Evolutionary conservation across 78 protist species (phyloP).

Genomic region (Kipferlia bialata): DNA sequence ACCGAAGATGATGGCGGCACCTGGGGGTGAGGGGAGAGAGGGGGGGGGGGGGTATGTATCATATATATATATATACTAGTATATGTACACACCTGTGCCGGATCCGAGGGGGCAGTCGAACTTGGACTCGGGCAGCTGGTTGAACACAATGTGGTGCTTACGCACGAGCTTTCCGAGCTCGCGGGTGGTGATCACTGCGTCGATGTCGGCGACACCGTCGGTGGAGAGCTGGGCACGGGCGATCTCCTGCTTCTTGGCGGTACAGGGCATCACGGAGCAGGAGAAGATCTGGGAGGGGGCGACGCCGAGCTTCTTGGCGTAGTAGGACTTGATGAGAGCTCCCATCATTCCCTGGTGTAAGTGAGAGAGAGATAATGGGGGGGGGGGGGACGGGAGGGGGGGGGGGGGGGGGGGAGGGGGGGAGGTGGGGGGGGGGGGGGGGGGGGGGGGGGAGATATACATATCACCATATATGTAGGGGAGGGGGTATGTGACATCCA

Average conservation of each 20-base stretch:
- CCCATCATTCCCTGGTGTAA: slow-evolving; percentile 36
- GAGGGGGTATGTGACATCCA: no score
- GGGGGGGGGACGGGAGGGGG: no score
- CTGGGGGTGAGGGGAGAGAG: slow-evolving; percentile 26
- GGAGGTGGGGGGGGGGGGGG: no score
- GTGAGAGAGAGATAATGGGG: no score
- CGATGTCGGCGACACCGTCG: slow-evolving; percentile 6
- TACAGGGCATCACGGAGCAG: slow-evolving; percentile 2
- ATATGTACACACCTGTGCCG: no score
- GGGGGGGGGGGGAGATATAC: no score
- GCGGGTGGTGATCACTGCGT: slow-evolving; percentile 15
- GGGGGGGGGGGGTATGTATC: neutral
- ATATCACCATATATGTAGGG: no score
- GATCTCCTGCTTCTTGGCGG: neutral
- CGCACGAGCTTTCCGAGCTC: slow-evolving; percentile 12
- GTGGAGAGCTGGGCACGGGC: neutral
- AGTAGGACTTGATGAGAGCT: slow-evolving; percentile 24
- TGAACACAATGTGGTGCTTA: neutral
- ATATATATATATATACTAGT: no score
- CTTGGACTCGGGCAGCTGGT: neutral
- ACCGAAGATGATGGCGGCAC: slow-evolving; percentile 39
- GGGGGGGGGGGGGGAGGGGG: no score
- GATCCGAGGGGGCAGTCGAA: slow-evolving; percentile 28
- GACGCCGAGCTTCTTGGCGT: neutral
- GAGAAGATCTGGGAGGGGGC: slow-evolving; percentile 5